Conservation (phyloP, 305 asterid genomes). For the Fraxinus floribunda region DNA sequence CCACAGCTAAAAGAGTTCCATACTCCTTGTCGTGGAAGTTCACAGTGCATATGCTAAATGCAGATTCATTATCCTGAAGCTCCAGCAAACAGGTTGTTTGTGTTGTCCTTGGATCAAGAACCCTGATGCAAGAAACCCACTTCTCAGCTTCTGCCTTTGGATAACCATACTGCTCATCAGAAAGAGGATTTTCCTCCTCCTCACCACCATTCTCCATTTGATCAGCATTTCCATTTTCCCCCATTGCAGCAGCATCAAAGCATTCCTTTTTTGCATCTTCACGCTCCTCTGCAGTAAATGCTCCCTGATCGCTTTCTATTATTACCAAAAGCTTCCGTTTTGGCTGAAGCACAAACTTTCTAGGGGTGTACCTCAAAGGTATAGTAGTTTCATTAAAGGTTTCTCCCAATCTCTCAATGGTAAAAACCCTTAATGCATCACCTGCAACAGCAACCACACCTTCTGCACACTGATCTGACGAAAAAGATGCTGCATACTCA, state of each 20-base stretch:
- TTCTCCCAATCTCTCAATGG: slow-evolving; percentile 96
- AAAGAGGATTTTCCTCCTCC: slow-evolving; percentile 76
- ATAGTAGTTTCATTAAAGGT: slow-evolving; percentile 87
- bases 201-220: slow-evolving; percentile 91
- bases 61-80: slow-evolving; percentile 98
- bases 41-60: slow-evolving; percentile 92
- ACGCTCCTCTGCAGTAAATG: slow-evolving; percentile 91
- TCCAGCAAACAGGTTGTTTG: slow-evolving; percentile 89
- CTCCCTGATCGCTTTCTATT: slow-evolving; percentile 98
- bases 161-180: slow-evolving; percentile 97
- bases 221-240: slow-evolving; percentile 70
- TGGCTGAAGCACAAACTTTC: slow-evolving; percentile 88
- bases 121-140: slow-evolving; percentile 98
- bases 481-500: slow-evolving; percentile 96
- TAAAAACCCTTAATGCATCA: slow-evolving; percentile 91
- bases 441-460: slow-evolving; percentile 99
- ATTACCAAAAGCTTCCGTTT: slow-evolving; percentile 75
- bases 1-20: slow-evolving; percentile 91
- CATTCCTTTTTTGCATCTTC: slow-evolving; percentile 84
- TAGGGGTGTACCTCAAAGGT: slow-evolving; percentile 93
- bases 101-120: slow-evolving; percentile 82
- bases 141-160: slow-evolving; percentile 91
- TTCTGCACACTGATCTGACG: slow-evolving; percentile 99
- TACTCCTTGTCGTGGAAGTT: slow-evolving; percentile 94
- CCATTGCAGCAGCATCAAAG: slow-evolving; percentile 75